Evolutionary conservation across 2,329 filamentous ascomycete genomes (phyloP).

Genomic region (Pseudogymnoascus verrucosus): DNA sequence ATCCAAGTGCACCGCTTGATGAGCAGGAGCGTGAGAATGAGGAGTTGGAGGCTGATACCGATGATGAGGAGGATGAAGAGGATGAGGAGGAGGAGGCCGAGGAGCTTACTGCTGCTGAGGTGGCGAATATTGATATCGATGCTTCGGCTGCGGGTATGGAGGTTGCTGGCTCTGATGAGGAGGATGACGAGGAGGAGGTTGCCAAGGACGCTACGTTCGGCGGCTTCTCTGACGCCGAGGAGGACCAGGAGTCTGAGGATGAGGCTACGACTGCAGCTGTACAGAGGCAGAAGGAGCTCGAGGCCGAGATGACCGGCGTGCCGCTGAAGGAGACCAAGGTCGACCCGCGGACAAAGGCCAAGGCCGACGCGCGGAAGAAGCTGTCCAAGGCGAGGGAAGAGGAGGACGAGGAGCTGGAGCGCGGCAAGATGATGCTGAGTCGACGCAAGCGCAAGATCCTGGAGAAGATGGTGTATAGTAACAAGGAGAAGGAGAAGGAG

Average conservation of each 20-base stretch:
- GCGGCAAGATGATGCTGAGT: constrained; percentile 96
- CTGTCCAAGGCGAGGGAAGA: constrained; percentile 62
- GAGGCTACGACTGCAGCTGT: constrained; percentile 54
- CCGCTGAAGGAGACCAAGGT: constrained; percentile 43
- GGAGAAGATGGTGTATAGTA: constrained; percentile 95
- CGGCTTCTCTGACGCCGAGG: constrained; percentile 31
- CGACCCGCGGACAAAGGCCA: constrained; percentile 51
- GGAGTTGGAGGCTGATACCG: constrained; percentile 60
- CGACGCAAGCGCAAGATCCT: constrained; percentile 96
- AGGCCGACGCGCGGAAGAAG: constrained; percentile 63
- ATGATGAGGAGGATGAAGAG: constrained; percentile 35
- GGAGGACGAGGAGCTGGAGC: constrained; percentile 81
- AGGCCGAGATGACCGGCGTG: constrained; percentile 78
- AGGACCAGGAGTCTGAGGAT: constrained; percentile 45
- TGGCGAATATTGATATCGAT: constrained; percentile 30
- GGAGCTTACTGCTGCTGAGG: constrained; percentile 27
- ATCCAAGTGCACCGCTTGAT: constrained; percentile 76
- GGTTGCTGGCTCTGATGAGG: constrained; percentile 27
- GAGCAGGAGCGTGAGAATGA: constrained; percentile 85
- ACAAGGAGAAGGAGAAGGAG: constrained; percentile 87
- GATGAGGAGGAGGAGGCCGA: constrained; percentile 35
- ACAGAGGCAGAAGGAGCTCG: constrained; percentile 80
- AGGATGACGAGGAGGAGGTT: constrained; percentile 28
- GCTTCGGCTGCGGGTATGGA: constrained; percentile 28
- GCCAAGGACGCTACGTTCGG: constrained; percentile 22